These are phyloP conservation scores for Pseudozyma flocculosa DNA, from an alignment of 1,284 basidiomycete species.

Conservation along the genomic window DNA sequence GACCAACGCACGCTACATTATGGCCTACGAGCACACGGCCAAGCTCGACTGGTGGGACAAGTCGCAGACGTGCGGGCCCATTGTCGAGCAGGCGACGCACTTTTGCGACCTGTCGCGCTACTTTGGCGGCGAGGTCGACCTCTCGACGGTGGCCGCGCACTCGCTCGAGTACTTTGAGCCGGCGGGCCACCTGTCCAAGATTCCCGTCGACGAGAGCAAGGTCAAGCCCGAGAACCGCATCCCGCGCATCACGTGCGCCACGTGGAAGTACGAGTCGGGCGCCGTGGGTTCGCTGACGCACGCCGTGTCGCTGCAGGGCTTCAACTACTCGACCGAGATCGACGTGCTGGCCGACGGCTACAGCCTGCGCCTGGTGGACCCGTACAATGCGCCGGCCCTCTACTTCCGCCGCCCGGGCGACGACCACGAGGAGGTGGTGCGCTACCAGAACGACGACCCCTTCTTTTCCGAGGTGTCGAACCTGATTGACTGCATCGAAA, in stretches of 20 bases:
- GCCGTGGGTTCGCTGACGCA: slow-evolving; percentile 57
- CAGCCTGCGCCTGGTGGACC: slow-evolving; percentile 54
- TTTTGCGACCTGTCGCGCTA: slow-evolving; percentile 78
- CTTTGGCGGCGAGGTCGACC: slow-evolving; percentile 95
- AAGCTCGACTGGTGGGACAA: slow-evolving; percentile 98
- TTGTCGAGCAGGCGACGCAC: slow-evolving; percentile 94
- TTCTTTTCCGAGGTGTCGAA: slow-evolving; percentile 58
- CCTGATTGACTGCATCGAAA: slow-evolving; percentile 55
- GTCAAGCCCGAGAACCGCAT: slow-evolving; percentile 62
- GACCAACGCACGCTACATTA: slow-evolving; percentile 91
- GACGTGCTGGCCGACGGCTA: slow-evolving; percentile 55
- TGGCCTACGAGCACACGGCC: slow-evolving; percentile 73
- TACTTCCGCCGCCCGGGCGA: slow-evolving; percentile 56
- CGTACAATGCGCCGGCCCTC: slow-evolving; percentile 56
- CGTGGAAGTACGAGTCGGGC: slow-evolving; percentile 56
- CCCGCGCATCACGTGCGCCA: slow-evolving; percentile 55
- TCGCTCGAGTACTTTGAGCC: slow-evolving; percentile 55
- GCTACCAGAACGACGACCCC: slow-evolving; percentile 57
- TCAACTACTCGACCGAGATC: slow-evolving; percentile 55
- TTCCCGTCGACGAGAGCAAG: slow-evolving; percentile 75
- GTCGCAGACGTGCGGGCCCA: slow-evolving; percentile 81
- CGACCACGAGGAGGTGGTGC: slow-evolving; percentile 57
- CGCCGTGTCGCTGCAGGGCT: slow-evolving; percentile 55
- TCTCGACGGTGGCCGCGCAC: slow-evolving; percentile 69
- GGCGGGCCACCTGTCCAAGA: slow-evolving; percentile 79